These are phyloP conservation scores for Emmonsiellopsis sp. DNA, from an alignment of 2,329 filamentous ascomycete genomes.

Conservation along the genomic window DNA sequence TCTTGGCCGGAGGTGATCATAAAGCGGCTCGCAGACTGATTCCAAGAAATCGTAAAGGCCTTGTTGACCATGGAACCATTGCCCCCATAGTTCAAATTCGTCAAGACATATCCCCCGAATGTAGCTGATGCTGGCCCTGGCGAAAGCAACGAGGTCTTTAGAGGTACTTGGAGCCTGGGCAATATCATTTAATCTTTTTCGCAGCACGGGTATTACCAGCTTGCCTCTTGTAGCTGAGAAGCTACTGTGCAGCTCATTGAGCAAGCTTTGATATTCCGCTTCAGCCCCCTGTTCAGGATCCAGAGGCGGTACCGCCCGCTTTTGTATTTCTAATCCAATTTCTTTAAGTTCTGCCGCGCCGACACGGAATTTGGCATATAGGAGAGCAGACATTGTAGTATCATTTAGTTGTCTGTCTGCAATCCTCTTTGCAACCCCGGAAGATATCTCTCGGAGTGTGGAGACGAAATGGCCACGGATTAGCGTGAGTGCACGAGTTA, in stretches of 20 bases:
- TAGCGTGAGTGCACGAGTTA: constrained; percentile 59
- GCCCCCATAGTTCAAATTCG: constrained; percentile 57
- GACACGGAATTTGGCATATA: constrained; percentile 63
- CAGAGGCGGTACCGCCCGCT: constrained; percentile 50
- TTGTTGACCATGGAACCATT: constrained; percentile 56
- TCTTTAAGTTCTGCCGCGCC: constrained; percentile 56
- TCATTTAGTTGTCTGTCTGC: constrained; percentile 60
- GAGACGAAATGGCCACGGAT: constrained; percentile 59
- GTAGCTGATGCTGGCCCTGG: constrained; percentile 55
- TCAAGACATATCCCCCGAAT: constrained; percentile 57
- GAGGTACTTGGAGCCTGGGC: constrained; percentile 50
- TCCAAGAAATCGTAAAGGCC: constrained; percentile 58
- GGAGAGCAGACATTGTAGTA: constrained; percentile 59
- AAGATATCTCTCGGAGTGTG: constrained; percentile 51
- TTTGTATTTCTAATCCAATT: constrained; percentile 58
- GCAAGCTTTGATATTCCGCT: constrained; percentile 56
- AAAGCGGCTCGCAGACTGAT: constrained; percentile 57
- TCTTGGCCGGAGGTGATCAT: constrained; percentile 54
- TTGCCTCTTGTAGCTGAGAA: constrained; percentile 50
- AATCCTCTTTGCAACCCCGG: constrained; percentile 53
- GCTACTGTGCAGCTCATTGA: constrained; percentile 56
- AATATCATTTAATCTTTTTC: constrained; percentile 48
- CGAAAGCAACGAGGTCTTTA: constrained; percentile 56
- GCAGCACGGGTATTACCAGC: constrained; percentile 52
- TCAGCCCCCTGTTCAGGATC: constrained; percentile 50